Evolutionary conservation across 2,329 filamentous ascomycete genomes (phyloP).

Genomic region (Ophiobolus disseminans): DNA sequence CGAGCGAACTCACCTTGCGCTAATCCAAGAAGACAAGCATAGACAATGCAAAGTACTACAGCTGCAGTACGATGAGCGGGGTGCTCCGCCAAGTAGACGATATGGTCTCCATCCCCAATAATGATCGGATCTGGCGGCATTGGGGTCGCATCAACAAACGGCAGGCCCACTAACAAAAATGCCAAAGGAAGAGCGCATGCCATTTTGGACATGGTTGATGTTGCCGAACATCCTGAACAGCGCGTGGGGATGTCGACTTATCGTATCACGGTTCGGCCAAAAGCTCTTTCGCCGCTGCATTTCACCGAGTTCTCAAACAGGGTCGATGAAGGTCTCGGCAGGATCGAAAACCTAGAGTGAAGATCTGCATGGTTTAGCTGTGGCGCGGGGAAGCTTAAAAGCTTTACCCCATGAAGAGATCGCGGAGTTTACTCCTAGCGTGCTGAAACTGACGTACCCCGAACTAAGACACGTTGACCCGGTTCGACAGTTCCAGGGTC

Average conservation of each 20-base stretch:
- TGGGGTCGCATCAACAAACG: neutral
- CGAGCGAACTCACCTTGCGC: constrained; percentile 21
- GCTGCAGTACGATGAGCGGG: constrained; percentile 14
- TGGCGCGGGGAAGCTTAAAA: neutral
- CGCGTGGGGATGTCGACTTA: neutral
- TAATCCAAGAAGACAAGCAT: constrained; percentile 22
- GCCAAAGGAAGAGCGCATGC: neutral
- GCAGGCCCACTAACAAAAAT: neutral
- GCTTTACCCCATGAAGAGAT: neutral
- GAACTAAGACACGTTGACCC: neutral
- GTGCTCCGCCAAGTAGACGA: constrained; percentile 11
- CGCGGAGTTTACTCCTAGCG: neutral
- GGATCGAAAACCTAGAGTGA: too few species aligned
- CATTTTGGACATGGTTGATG: neutral
- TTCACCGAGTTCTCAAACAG: neutral
- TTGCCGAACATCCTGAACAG: neutral
- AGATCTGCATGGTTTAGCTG: neutral
- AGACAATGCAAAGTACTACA: constrained; percentile 20
- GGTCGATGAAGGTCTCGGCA: neutral
- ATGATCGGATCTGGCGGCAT: neutral
- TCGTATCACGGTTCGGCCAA: neutral
- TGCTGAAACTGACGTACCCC: neutral
- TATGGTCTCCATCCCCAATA: neutral
- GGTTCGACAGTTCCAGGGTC: neutral
- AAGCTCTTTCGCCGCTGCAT: neutral